Conservation (phyloP, 2,329 filamentous ascomycete species). For the Monilinia vaccinii-corymbosi region DNA sequence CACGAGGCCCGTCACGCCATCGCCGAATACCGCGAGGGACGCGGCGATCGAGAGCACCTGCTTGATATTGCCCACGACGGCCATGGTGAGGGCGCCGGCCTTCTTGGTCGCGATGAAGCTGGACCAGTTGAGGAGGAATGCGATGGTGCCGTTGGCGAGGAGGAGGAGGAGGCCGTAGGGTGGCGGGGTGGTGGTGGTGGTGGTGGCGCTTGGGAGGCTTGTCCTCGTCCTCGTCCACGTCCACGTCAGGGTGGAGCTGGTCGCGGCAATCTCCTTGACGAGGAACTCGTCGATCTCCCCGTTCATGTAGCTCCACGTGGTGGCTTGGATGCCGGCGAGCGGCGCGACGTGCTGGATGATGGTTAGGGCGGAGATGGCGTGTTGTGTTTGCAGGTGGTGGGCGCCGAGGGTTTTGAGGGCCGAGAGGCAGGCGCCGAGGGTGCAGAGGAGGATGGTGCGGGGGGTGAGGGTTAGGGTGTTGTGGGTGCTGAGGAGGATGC, state of each 20-base stretch:
- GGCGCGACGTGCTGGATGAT: slow-evolving; percentile 47
- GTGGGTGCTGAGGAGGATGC: slow-evolving; percentile 48
- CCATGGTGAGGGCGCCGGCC: slow-evolving; percentile 49
- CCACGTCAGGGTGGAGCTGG: slow-evolving; percentile 16
- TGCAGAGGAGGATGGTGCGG: slow-evolving; percentile 35
- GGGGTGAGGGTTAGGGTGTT: slow-evolving; percentile 44
- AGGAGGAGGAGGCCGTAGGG: slow-evolving; percentile 25
- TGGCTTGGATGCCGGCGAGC: slow-evolving; percentile 46
- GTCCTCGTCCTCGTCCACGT: no score
- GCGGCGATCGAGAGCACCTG: slow-evolving; percentile 47
- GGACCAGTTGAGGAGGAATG: slow-evolving; percentile 47
- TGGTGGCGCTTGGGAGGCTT: slow-evolving; percentile 16
- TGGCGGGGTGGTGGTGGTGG: slow-evolving; percentile 25
- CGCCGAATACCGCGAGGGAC: slow-evolving; percentile 37
- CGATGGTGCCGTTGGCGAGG: slow-evolving; percentile 43
- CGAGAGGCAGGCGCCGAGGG: not conserved
- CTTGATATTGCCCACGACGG: slow-evolving; percentile 50
- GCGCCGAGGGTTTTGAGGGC: not conserved
- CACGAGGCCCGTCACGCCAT: not conserved
- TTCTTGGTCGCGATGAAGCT: slow-evolving; percentile 51
- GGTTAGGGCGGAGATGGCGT: not conserved
- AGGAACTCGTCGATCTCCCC: slow-evolving; percentile 42
- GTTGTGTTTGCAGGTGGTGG: not conserved
- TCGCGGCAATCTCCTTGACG: slow-evolving; percentile 12
- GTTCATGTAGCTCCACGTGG: slow-evolving; percentile 41